Base-by-base conservation (phyloP, 2,329 filamentous ascomycete genomes). In the Bertia moriformis region DNA sequence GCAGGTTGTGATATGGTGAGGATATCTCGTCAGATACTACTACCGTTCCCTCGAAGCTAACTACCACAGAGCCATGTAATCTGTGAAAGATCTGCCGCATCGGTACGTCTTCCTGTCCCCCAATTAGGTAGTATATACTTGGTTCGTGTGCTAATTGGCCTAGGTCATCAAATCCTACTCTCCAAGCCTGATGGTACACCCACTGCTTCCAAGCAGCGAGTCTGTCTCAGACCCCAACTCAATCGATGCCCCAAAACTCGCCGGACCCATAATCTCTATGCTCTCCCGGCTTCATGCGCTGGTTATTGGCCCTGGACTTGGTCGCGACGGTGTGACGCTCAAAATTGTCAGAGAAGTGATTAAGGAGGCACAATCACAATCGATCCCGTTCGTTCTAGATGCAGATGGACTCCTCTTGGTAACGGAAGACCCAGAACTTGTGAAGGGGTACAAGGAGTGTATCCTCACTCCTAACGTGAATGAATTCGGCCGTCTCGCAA, bases 131-230 rank as follows among this genome's bases (percentile, higher is more conserved):
- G n/a, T n/a, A n/a, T n/a, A n/a, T n/a, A n/a, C n/a, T n/a, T n/a
- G n/a, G n/a, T n/a, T n/a, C n/a, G n/a, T n/a, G n/a, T n/a, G n/a
- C n/a, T n/a, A n/a, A n/a, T n/a, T n/a, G n/a, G n/a, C 7, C 32
- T 18, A 67, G 48, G 74, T 78, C 10, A 78, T 80, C 52, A 80
- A 80, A 58, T 69, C 71, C 12, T 80, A 79, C 55, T 79, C 74
- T 4, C 75, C 75, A 10, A 78, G 79, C 46, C 60, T 80, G 18
- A 80, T 80, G 75, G 75, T 80, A 20, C 75, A 79, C 52, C 75
- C 75, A 2, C 67, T 78, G 48, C 71, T 80, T 58, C 70, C 74
- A 19, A 74, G 74, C 52, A 66, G 66, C 46, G 70, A 71, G 49
- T 50, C 52, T 19, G 55, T 59, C 41, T 49, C 49, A 24, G 50